These are phyloP conservation scores for Boletus subluridellus DNA, from an alignment of 1,284 basidiomycete genomes.

Conservation along the genomic window DNA sequence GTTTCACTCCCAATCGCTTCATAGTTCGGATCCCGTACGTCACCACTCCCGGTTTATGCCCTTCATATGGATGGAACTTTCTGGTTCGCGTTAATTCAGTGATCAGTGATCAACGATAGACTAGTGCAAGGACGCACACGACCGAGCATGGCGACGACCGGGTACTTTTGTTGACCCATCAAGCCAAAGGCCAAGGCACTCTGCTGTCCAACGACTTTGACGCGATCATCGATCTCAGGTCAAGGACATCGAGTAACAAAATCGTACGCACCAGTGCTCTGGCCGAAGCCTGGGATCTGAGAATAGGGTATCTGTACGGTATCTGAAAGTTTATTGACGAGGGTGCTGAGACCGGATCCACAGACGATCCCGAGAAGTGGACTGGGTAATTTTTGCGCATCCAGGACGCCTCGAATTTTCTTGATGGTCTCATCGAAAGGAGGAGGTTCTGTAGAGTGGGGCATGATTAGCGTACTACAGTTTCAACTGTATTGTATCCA, in stretches of 20 bases:
- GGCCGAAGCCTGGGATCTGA: constrained; percentile 62
- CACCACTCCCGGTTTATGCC: constrained; percentile 62
- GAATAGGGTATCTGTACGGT: constrained; percentile 58
- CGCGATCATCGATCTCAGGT: not conserved
- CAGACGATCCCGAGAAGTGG: constrained; percentile 76
- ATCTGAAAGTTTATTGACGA: constrained; percentile 55
- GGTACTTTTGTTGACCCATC: constrained; percentile 57
- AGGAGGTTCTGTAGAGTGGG: constrained; percentile 12
- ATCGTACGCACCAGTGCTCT: constrained; percentile 60
- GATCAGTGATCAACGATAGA: not conserved
- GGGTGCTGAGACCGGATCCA: constrained; percentile 70
- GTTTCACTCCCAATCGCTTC: constrained; percentile 67
- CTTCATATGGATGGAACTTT: constrained; percentile 81
- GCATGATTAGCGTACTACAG: constrained; percentile 10
- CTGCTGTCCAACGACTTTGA: constrained; percentile 68
- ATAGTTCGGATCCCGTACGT: constrained; percentile 77
- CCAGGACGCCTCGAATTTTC: constrained; percentile 39
- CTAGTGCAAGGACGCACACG: constrained; percentile 46
- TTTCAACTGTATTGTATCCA: not conserved
- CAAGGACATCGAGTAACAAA: not conserved
- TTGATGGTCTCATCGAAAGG: constrained; percentile 41
- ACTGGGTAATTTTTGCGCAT: constrained; percentile 40
- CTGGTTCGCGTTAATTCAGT: constrained; percentile 7
- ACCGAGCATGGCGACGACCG: constrained; percentile 83
- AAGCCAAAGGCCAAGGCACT: constrained; percentile 76